A percentile compares a stretch with the other conserved stretches of the same genome.
Evolutionary conservation across 164 flowering plant genomes (phyloP).

Genomic region (Dillenia turbinata): DNA sequence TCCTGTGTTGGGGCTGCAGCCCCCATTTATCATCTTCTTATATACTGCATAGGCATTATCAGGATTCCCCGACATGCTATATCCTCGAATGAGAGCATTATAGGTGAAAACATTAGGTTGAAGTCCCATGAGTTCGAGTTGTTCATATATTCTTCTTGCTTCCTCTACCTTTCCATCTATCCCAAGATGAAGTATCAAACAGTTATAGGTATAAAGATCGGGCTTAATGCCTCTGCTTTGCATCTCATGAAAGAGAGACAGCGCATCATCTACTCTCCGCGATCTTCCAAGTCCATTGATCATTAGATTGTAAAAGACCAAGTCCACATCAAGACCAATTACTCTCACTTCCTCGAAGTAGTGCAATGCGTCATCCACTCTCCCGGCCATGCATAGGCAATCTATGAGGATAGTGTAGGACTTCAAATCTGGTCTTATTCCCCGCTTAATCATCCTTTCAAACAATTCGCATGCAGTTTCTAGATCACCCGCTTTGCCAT

Average conservation of each 20-base stretch:
- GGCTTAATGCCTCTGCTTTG: constrained; percentile 49
- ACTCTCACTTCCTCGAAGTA: constrained; percentile 66
- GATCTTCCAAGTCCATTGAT: constrained; percentile 77
- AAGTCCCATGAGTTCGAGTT: constrained; percentile 54
- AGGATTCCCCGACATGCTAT: constrained; percentile 57
- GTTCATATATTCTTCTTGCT: constrained; percentile 69
- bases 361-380: constrained; percentile 60
- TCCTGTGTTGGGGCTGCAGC: constrained; percentile 76
- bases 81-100: constrained; percentile 83
- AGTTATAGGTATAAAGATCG: constrained; percentile 75
- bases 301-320: constrained; percentile 71
- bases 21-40: constrained; percentile 79
- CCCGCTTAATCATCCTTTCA: constrained; percentile 65
- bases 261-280: constrained; percentile 64
- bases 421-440: constrained; percentile 77
- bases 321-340: constrained; percentile 67
- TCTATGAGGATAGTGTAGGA: constrained; percentile 79
- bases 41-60: constrained; percentile 76
- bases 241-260: constrained; percentile 71
- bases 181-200: constrained; percentile 75
- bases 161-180: constrained; percentile 69
- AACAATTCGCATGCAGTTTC: constrained; percentile 61
- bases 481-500: constrained; percentile 69
- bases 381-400: constrained; percentile 68
- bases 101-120: constrained; percentile 82